Evolutionary conservation across 768 basidiomycete species (phyloP).

Genomic region (Pleurotus djamor): DNA sequence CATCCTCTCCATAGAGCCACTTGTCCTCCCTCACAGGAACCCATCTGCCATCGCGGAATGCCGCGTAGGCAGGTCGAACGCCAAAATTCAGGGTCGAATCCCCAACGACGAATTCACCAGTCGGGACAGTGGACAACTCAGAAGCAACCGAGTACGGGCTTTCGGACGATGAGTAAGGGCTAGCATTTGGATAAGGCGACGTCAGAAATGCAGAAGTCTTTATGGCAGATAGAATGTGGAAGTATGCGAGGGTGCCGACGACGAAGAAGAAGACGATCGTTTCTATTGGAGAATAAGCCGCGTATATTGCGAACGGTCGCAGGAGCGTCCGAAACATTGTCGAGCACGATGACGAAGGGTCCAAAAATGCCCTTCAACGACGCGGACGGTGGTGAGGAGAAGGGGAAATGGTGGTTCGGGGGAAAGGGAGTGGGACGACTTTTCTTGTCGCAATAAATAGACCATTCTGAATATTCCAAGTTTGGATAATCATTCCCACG

Average conservation of each 20-base stretch:
- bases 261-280: slow-evolving; percentile 90
- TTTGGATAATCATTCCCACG: neutral
- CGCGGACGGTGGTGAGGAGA: neutral
- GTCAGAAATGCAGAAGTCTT: slow-evolving; percentile 85
- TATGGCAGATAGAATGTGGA: slow-evolving; percentile 88
- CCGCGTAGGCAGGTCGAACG: neutral
- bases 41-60: slow-evolving; percentile 3
- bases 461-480: neutral
- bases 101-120: neutral
- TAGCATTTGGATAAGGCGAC: slow-evolving; percentile 34
- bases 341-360: neutral
- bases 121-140: neutral
- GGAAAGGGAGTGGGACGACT: slow-evolving; percentile 5
- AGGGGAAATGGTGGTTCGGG: neutral
- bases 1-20: slow-evolving; percentile 1
- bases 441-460: neutral
- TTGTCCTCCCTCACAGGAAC: neutral
- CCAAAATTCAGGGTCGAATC: neutral
- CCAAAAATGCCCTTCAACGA: neutral
- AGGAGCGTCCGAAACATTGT: slow-evolving; percentile 6
- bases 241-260: slow-evolving; percentile 90
- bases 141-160: neutral
- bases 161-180: neutral
- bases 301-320: slow-evolving; percentile 62
- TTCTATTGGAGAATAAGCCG: slow-evolving; percentile 80